Percentiles rank a stretch among this genome's conserved stretches.
Evolutionary conservation across 345 rosid species (phyloP).

Genomic region (Gossypioides kirkii): DNA sequence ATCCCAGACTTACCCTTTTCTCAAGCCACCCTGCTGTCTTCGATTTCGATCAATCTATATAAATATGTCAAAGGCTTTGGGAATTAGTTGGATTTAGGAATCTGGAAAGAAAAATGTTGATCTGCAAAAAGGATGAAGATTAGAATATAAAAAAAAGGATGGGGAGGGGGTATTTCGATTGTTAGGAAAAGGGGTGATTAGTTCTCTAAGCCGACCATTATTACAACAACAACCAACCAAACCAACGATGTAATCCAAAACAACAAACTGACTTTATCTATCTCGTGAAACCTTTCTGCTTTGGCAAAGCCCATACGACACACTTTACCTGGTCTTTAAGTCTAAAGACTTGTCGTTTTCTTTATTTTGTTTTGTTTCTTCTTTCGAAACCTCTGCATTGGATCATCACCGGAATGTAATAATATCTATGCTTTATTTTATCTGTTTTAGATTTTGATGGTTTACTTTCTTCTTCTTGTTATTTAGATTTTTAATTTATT

Average conservation of each 20-base stretch:
- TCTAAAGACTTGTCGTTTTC: neutral
- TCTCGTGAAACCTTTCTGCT: neutral
- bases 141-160: neutral
- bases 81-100: neutral
- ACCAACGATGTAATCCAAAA: neutral
- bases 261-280: neutral
- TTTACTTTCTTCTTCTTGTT: neutral
- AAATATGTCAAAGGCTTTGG: neutral
- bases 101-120: neutral
- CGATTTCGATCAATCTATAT: neutral
- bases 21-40: neutral
- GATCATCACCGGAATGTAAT: neutral
- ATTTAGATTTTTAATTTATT: neutral
- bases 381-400: neutral
- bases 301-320: neutral
- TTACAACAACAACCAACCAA: constrained; percentile 1
- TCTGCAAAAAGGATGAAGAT: neutral
- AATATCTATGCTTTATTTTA: neutral
- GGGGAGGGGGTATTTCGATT: neutral
- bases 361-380: neutral
- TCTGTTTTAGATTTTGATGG: neutral
- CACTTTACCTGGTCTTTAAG: neutral
- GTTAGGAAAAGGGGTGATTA: neutral
- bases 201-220: neutral
- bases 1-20: neutral